These are phyloP conservation scores for Lentinula guzmanii DNA, from an alignment of 768 basidiomycete species.

Conservation along the genomic window DNA sequence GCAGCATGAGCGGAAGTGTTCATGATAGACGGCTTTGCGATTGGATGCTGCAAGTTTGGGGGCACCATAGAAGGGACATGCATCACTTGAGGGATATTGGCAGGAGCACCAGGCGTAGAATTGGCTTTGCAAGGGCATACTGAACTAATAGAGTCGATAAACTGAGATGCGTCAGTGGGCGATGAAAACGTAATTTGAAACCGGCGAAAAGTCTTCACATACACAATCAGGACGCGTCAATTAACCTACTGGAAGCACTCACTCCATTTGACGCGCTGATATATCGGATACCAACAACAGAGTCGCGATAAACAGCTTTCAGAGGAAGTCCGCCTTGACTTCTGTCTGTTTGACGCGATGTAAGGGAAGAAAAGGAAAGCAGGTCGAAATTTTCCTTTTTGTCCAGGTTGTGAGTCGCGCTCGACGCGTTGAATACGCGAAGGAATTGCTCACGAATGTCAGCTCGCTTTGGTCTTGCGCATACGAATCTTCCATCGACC, in stretches of 20 bases:
- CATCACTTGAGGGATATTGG: background rate
- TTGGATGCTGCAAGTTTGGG: background rate
- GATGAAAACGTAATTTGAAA: constrained; percentile 70
- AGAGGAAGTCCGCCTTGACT: constrained; percentile 50
- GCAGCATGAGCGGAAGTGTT: background rate
- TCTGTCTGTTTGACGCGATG: constrained; percentile 22
- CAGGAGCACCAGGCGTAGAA: constrained; percentile 17
- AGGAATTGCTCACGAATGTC: constrained; percentile 49
- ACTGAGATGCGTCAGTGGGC: constrained; percentile 41
- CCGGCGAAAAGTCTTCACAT: constrained; percentile 57
- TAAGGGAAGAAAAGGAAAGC: constrained; percentile 53
- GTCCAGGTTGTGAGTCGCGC: constrained; percentile 32
- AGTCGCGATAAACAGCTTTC: constrained; percentile 74
- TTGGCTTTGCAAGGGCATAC: constrained; percentile 76
- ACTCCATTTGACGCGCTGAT: constrained; percentile 37
- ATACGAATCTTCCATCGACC: constrained; percentile 43
- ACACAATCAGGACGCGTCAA: background rate
- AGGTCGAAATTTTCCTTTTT: constrained; percentile 86
- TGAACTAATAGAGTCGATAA: constrained; percentile 55
- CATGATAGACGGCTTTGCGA: background rate
- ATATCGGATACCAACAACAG: constrained; percentile 71
- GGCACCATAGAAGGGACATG: background rate
- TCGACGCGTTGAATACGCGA: background rate
- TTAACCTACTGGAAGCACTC: background rate
- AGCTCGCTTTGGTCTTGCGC: constrained; percentile 49